Conservation (phyloP, 352 stramenopile species). For the Elongisporangium undulatum region DNA sequence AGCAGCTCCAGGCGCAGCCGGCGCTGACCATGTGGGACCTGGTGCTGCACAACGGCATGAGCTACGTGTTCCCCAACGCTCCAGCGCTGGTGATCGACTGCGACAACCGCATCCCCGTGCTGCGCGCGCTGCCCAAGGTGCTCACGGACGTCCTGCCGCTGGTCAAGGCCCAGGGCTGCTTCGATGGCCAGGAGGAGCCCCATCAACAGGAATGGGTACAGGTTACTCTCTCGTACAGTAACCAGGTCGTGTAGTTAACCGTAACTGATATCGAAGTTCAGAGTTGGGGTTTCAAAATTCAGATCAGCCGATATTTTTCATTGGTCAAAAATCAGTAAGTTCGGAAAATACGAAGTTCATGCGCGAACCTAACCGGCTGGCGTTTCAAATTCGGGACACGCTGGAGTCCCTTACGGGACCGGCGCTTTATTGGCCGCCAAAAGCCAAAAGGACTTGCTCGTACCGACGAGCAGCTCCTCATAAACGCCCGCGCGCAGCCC, state of each 20-base stretch:
- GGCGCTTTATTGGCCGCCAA: not conserved
- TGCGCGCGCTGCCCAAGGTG: slow-evolving; percentile 64
- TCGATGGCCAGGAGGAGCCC: slow-evolving; percentile 13
- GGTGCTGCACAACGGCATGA: slow-evolving; percentile 35
- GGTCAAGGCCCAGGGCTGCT: slow-evolving; percentile 38
- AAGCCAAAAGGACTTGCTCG: not conserved
- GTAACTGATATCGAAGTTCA: no score
- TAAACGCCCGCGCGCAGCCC: not conserved
- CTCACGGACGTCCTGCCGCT: slow-evolving; percentile 74
- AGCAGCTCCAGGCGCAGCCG: slow-evolving; percentile 13
- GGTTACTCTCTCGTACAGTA: slow-evolving; percentile 25
- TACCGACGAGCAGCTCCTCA: not conserved
- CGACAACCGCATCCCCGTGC: slow-evolving; percentile 41
- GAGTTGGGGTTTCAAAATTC: no score
- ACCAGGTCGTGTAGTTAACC: slow-evolving; percentile 1
- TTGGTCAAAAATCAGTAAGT: no score
- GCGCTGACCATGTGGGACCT: slow-evolving; percentile 50
- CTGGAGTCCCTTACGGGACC: not conserved
- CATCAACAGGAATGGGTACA: slow-evolving; percentile 29
- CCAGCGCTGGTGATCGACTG: slow-evolving; percentile 51
- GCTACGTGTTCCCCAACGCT: slow-evolving; percentile 58
- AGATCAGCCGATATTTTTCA: no score
- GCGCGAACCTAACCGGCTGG: no score
- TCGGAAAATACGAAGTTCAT: no score
- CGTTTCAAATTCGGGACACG: not conserved